These are phyloP conservation scores for Tetracentron sinense DNA, from an alignment of 164 flowering plant genomes.

Conservation along the genomic window DNA sequence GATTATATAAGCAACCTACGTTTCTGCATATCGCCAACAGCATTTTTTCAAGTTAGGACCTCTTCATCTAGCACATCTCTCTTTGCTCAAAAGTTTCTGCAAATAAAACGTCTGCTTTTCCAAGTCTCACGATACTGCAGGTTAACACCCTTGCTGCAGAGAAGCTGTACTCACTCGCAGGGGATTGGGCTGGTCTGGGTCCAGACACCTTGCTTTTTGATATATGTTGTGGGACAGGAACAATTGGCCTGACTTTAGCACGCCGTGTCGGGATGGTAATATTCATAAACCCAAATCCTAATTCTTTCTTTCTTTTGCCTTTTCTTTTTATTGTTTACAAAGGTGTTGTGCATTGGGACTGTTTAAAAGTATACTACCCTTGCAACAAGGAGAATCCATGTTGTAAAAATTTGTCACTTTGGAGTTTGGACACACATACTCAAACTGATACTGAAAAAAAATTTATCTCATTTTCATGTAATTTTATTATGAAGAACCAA, in stretches of 20 bases:
- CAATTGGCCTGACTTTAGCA: conserved; percentile 15
- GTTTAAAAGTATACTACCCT: not conserved
- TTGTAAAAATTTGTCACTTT: too few species aligned
- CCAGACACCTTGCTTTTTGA: conserved; percentile 95
- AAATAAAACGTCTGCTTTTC: not conserved
- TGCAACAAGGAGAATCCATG: too few species aligned
- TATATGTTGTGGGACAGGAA: conserved; percentile 95
- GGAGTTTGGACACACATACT: too few species aligned
- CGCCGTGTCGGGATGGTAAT: not conserved
- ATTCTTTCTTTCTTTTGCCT: not conserved
- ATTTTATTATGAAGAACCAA: not conserved
- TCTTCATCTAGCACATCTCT: conserved; percentile 7
- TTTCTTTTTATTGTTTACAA: too few species aligned
- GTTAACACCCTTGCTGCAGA: conserved; percentile 45
- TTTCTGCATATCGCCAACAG: conserved; percentile 89
- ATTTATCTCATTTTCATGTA: too few species aligned
- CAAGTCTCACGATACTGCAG: conserved; percentile 27
- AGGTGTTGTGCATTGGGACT: not conserved
- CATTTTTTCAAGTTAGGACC: conserved; percentile 78
- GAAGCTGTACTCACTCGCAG: conserved; percentile 70
- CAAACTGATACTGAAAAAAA: too few species aligned
- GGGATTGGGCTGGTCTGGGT: conserved; percentile 93
- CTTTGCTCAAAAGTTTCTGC: conserved; percentile 1
- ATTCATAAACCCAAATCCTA: not conserved
- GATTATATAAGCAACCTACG: conserved; percentile 70